Evolutionary conservation across 768 basidiomycete species (phyloP).

Genomic region (Suillus occidentalis): DNA sequence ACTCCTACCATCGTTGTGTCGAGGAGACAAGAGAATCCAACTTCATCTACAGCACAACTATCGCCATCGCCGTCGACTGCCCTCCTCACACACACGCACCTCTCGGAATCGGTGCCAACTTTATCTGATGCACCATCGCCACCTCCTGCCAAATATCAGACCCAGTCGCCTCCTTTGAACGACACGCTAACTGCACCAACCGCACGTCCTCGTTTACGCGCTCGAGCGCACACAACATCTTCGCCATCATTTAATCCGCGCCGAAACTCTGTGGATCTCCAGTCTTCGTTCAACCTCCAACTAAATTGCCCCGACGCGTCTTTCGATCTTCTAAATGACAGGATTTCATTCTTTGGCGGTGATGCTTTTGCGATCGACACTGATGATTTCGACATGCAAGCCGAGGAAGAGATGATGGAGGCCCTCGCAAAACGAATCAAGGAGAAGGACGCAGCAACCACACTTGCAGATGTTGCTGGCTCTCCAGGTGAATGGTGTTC

Average conservation of each 20-base stretch:
- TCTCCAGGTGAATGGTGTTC: background rate
- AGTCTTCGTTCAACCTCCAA: conserved; percentile 35
- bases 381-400: conserved; percentile 26
- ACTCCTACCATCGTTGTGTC: conserved; percentile 4
- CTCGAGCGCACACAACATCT: conserved; percentile 12
- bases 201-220: conserved; percentile 14
- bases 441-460: conserved; percentile 10
- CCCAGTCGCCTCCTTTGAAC: background rate
- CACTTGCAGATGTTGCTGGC: background rate
- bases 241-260: conserved; percentile 18
- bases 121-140: background rate
- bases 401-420: conserved; percentile 25
- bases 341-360: conserved; percentile 33
- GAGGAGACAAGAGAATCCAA: conserved; percentile 3
- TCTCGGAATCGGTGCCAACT: conserved; percentile 4
- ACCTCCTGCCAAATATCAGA: conserved; percentile 2
- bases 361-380: conserved; percentile 29
- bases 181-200: conserved; percentile 9
- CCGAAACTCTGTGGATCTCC: conserved; percentile 34
- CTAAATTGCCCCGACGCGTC: conserved; percentile 34
- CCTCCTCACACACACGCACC: conserved; percentile 11
- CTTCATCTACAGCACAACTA: conserved; percentile 7
- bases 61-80: conserved; percentile 4
- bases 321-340: conserved; percentile 37
- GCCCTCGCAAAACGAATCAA: conserved; percentile 13